A percentile compares a stretch with the other conserved stretches of the same genome.
phyloP scores from a whole-genome alignment of 306 rosid species.

The Vigna radiata region DNA sequence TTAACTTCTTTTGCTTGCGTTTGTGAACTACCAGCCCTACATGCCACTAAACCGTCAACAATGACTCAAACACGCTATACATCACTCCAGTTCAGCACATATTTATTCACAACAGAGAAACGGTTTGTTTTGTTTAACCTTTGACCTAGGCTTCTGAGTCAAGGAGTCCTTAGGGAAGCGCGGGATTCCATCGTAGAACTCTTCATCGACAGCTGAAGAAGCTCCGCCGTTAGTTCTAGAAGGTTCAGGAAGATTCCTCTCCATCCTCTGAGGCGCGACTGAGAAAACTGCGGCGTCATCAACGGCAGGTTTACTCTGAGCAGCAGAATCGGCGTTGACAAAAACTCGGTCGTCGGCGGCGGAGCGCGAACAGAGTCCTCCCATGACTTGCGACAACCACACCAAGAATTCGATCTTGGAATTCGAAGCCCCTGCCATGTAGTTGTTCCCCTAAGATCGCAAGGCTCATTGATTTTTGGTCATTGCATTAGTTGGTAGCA shows the following conservation, averaged over 20 bases:
- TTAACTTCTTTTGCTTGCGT: background rate
- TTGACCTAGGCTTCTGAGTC: slow-evolving; percentile 59
- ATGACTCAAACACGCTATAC: background rate
- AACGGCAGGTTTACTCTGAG: background rate
- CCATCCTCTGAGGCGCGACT: slow-evolving; percentile 41
- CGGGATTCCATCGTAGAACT: slow-evolving; percentile 83
- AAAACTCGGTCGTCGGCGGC: slow-evolving; percentile 40
- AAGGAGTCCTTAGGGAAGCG: slow-evolving; percentile 46
- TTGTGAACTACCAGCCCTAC: background rate
- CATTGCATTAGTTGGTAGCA: slow-evolving; percentile 20
- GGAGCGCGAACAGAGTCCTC: slow-evolving; percentile 67
- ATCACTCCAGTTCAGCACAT: background rate
- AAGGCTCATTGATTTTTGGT: background rate
- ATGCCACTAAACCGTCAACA: background rate
- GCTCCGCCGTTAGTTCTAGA: slow-evolving; percentile 7
- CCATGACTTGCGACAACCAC: slow-evolving; percentile 53
- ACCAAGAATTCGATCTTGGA: slow-evolving; percentile 43
- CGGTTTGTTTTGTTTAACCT: background rate
- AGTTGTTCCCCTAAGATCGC: background rate
- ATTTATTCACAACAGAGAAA: background rate
- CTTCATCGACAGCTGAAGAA: slow-evolving; percentile 42
- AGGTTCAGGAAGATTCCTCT: slow-evolving; percentile 43
- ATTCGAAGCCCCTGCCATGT: slow-evolving; percentile 32
- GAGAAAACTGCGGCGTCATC: slow-evolving; percentile 12
- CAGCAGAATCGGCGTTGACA: slow-evolving; percentile 14